Percentiles rank a stretch among this genome's conserved stretches.
Evolutionary conservation across 345 rosid genomes (phyloP).

Genomic region (Gossypium herbaceum): DNA sequence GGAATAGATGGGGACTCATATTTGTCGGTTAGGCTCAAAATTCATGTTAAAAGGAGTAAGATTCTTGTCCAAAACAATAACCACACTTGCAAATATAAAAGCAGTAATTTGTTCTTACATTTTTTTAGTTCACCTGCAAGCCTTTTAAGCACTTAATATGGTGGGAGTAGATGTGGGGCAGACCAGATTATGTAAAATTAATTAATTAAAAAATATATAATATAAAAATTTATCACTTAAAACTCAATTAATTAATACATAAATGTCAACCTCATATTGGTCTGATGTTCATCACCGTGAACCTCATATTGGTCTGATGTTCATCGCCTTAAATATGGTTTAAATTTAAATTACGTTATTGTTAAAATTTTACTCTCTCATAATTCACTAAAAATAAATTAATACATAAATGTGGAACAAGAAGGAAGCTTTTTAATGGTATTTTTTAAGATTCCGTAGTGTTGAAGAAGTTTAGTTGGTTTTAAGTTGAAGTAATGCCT

Average conservation of each 20-base stretch:
- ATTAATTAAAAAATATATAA: neutral
- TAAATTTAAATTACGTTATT: rapidly evolving
- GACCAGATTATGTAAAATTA: too few species aligned
- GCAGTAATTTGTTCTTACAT: neutral
- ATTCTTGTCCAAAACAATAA: neutral
- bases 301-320: too few species aligned
- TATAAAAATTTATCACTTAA: neutral
- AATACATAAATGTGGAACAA: neutral
- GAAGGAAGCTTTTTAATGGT: neutral
- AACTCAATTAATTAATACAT: neutral
- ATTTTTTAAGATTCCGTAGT: slow-evolving; percentile 15
- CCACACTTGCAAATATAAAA: too few species aligned
- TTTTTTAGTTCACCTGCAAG: neutral
- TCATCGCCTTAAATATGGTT: too few species aligned
- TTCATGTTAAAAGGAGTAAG: neutral
- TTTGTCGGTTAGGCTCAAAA: slow-evolving; percentile 12
- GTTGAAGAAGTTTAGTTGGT: slow-evolving; percentile 8
- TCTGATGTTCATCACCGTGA: too few species aligned
- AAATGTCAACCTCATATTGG: neutral
- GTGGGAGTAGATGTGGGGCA: neutral
- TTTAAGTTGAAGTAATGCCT: slow-evolving; percentile 23
- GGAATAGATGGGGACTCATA: slow-evolving; percentile 17
- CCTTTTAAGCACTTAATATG: neutral
- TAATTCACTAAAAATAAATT: too few species aligned
- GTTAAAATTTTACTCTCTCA: rapidly evolving